Conservation (phyloP, 2,329 filamentous ascomycete species). For the Simplicillium sp. region DNA sequence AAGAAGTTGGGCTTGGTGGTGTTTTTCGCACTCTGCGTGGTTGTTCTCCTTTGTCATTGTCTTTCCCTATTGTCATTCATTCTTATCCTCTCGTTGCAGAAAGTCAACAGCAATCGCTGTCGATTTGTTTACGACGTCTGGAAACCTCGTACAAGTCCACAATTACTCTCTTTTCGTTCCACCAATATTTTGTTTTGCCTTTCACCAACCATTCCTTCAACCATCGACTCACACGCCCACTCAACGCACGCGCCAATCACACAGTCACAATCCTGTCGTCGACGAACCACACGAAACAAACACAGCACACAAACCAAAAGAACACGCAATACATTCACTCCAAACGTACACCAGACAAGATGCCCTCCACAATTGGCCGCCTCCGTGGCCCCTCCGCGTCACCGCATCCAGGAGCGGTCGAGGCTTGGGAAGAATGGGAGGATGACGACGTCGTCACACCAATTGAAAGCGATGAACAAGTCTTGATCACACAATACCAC, state of each 20-base stretch:
- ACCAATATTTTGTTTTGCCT: no score
- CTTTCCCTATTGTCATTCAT: constrained; percentile 1
- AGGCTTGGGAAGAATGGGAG: constrained; percentile 47
- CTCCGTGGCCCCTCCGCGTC: neutral
- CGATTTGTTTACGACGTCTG: no score
- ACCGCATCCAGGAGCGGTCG: constrained; percentile 13
- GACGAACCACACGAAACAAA: no score
- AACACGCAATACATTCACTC: no score
- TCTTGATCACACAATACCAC: constrained; percentile 14
- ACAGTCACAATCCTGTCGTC: no score
- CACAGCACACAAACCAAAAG: no score
- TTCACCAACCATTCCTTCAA: no score
- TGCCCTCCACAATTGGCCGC: constrained; percentile 5
- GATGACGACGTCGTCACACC: constrained; percentile 35
- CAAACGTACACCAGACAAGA: constrained; percentile 3
- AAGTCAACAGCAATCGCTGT: neutral
- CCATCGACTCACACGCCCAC: no score
- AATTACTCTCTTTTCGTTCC: no score
- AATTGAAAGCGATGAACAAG: constrained; percentile 26
- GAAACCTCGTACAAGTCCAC: no score
- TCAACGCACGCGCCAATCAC: no score
- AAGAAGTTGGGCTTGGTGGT: no score
- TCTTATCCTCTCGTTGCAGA: neutral
- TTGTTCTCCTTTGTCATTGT: neutral
- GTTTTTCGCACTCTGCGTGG: neutral